Conservation (phyloP, 2,329 filamentous ascomycete species). For the Paracoccidioides lutzii region DNA sequence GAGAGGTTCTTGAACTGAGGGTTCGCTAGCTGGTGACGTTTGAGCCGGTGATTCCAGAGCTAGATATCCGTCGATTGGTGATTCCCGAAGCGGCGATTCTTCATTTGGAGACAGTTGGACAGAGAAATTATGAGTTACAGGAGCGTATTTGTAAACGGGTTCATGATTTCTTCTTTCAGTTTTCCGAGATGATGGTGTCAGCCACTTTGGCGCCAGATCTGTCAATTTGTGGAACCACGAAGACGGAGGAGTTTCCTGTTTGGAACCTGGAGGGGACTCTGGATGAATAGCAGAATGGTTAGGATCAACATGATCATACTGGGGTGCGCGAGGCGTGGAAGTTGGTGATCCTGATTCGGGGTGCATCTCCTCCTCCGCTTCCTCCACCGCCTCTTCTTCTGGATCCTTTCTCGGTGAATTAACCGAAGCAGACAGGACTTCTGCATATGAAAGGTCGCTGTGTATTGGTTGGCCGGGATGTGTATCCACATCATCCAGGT, state of each 20-base stretch:
- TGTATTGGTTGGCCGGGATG: background rate
- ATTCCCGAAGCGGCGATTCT: background rate
- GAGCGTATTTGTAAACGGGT: background rate
- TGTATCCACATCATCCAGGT: background rate
- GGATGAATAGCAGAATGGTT: background rate
- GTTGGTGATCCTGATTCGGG: background rate
- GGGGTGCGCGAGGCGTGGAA: background rate
- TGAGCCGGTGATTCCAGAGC: background rate
- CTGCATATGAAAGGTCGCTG: background rate
- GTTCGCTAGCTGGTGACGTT: background rate
- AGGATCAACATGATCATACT: background rate
- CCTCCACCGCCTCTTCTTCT: too few species aligned
- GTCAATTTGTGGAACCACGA: slow-evolving; percentile 26
- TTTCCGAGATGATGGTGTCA: slow-evolving; percentile 4
- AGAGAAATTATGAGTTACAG: background rate
- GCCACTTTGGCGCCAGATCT: slow-evolving; percentile 11
- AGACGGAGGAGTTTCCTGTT: slow-evolving; percentile 11
- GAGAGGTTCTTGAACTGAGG: background rate
- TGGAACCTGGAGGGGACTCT: background rate
- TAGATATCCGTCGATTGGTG: background rate
- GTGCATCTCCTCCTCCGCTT: background rate
- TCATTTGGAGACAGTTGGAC: background rate
- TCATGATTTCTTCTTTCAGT: background rate
- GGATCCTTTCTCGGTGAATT: background rate
- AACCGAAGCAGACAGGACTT: background rate